Base-by-base conservation (phyloP, 2,329 filamentous ascomycete genomes). In the Colletotrichum sp. region DNA sequence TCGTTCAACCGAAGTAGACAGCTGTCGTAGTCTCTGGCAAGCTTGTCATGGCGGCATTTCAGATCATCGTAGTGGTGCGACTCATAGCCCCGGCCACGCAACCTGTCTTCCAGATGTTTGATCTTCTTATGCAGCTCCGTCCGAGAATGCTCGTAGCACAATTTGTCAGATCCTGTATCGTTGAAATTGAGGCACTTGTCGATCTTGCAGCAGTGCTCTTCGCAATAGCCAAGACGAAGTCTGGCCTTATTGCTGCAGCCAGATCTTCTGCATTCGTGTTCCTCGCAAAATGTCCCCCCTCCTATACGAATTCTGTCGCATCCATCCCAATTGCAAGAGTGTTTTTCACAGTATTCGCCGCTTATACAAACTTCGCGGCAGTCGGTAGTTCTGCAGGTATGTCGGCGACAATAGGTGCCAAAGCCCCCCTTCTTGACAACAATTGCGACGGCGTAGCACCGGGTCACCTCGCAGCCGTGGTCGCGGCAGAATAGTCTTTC, bases 171-270 rank as follows among this genome's bases (percentile, higher is more conserved):
- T 12, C 58, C 65, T 15, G 60, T 71, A 24, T 76, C 73, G 43
- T 66, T 65, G 38, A 64, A 76, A 21, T 76, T 76, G 28, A 76
- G 56, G 26, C 73, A 76, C 5, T 36, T 24, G 36, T 73, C 73
- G n/a, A 65, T 66, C 58, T 73, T 76, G 73, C 73, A 76, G 28
- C 70, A 73, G 15, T 76, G 73, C 26, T 76, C 73, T 15, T 36
- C 30, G 28, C 73, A 76, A 52, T 64, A 73, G 26, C 70, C 73
- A 9, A 76, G 70, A 28, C 32, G 58, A 8, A 76, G 13, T 26
- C 8, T 60, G 64, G 21, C 52, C 24, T 66, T 65, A 10, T 52
- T 61, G 21, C 32, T 43, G 16, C 73, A 76, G 4, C 70, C 73
- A 10, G 38, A 21, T 18, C 26, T 68, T n/a, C 18, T 76, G 34